Percentiles rank a stretch among this genome's conserved stretches.
phyloP scores from a whole-genome alignment of 768 basidiomycete genomes.

The Suillus clintonianus region DNA sequence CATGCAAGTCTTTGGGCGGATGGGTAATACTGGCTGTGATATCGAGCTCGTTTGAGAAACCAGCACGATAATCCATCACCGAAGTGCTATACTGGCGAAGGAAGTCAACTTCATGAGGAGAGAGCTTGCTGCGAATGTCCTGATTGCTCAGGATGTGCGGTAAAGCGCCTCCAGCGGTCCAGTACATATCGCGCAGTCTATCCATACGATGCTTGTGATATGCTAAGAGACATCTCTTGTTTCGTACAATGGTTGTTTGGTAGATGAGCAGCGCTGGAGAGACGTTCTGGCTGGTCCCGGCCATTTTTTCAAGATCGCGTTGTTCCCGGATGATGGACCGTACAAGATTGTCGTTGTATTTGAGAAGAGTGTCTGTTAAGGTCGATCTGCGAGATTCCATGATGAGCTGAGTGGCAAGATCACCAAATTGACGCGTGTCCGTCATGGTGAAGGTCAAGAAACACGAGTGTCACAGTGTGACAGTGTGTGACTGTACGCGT shows the following conservation, averaged over 20 bases:
- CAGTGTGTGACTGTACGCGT: constrained; percentile 11
- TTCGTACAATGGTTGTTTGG: constrained; percentile 86
- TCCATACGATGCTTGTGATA: constrained; percentile 89
- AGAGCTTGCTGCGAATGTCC: constrained; percentile 71
- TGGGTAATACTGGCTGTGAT: constrained; percentile 79
- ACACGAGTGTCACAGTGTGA: constrained; percentile 10
- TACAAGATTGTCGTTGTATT: constrained; percentile 90
- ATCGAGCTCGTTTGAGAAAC: constrained; percentile 86
- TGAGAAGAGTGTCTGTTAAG: constrained; percentile 79
- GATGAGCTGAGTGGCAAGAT: constrained; percentile 86
- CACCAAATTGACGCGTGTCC: constrained; percentile 71
- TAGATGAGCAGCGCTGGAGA: constrained; percentile 72
- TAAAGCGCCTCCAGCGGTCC: constrained; percentile 84
- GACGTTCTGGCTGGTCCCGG: constrained; percentile 48
- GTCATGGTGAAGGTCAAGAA: constrained; percentile 28
- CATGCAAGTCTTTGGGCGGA: constrained; percentile 89
- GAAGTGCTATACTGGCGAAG: constrained; percentile 77
- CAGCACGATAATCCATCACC: constrained; percentile 81
- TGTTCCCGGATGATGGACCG: constrained; percentile 88
- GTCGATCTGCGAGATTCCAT: constrained; percentile 85
- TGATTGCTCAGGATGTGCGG: constrained; percentile 75
- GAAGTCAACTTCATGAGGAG: constrained; percentile 84
- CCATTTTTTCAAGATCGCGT: constrained; percentile 74
- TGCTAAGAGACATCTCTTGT: constrained; percentile 94
- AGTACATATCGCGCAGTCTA: constrained; percentile 84